Evolutionary conservation across 768 basidiomycete species (phyloP).

Genomic region (Xerocomellus intermedius): DNA sequence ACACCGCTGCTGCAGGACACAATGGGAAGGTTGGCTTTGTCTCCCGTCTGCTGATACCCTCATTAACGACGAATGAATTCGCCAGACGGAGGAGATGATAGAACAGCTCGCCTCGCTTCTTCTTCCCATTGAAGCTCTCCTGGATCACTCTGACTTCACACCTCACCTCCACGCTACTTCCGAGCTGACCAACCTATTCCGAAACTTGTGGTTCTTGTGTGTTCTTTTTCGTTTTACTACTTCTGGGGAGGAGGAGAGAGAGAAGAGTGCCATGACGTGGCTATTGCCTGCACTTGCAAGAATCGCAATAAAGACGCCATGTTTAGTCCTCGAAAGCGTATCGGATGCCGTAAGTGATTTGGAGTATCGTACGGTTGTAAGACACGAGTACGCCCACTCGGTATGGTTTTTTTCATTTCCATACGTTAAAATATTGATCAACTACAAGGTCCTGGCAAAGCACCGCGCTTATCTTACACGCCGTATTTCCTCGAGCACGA

Average conservation of each 20-base stretch:
- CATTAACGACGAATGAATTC: slow-evolving; percentile 2
- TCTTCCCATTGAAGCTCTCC: slow-evolving; percentile 86
- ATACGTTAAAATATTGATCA: slow-evolving; percentile 1
- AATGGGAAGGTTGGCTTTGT: slow-evolving; percentile 55
- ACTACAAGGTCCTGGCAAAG: slow-evolving; percentile 59
- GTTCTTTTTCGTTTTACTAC: slow-evolving; percentile 78
- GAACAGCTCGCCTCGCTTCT: slow-evolving; percentile 85
- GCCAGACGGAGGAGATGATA: slow-evolving; percentile 76
- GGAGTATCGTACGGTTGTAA: slow-evolving; percentile 88
- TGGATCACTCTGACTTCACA: slow-evolving; percentile 67
- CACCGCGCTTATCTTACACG: slow-evolving; percentile 65
- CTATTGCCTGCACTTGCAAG: slow-evolving; percentile 69
- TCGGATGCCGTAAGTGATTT: slow-evolving; percentile 85
- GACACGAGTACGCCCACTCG: slow-evolving; percentile 78
- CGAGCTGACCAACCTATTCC: slow-evolving; percentile 73
- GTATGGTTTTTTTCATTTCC: slow-evolving; percentile 41
- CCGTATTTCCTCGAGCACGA: slow-evolving; percentile 60
- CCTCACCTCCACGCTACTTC: slow-evolving; percentile 54
- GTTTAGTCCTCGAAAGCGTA: slow-evolving; percentile 77
- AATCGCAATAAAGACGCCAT: slow-evolving; percentile 85
- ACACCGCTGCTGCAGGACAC: slow-evolving; percentile 63
- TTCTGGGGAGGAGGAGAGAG: slow-evolving; percentile 39
- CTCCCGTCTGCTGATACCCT: slow-evolving; percentile 2
- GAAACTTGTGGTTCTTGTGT: slow-evolving; percentile 93
- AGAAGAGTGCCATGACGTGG: slow-evolving; percentile 73